phyloP scores from a whole-genome alignment of 2,329 filamentous ascomycete species.

The Parastagonospora avenae region DNA sequence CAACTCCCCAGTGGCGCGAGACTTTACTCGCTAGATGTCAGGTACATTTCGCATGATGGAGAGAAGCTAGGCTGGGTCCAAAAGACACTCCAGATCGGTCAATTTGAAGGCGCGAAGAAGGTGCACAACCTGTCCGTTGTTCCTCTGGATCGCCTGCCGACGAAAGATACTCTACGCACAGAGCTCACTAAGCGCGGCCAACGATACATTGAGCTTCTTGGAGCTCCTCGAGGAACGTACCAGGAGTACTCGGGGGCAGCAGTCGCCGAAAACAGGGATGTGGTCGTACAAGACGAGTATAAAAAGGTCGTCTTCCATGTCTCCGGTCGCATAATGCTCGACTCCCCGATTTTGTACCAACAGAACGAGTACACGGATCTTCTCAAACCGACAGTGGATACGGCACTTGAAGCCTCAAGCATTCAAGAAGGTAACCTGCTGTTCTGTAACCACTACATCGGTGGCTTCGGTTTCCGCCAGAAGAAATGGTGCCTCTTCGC shows the following conservation, averaged over 20 bases:
- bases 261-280: constrained; percentile 1
- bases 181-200: constrained; percentile 49
- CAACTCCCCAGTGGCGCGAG: constrained; percentile 1
- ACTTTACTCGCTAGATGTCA: constrained; percentile 4
- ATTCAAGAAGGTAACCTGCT: constrained; percentile 54
- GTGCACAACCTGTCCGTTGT: constrained; percentile 10
- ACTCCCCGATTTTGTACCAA: constrained; percentile 9
- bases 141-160: constrained; percentile 11
- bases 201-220: constrained; percentile 41
- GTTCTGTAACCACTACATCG: constrained; percentile 16
- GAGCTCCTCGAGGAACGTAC: constrained; percentile 6
- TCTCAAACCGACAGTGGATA: constrained; percentile 6
- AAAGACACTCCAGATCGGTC: constrained; percentile 3
- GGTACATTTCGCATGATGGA: constrained; percentile 14
- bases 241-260: constrained; percentile 11
- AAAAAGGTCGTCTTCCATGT: constrained; percentile 4
- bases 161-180: constrained; percentile 3
- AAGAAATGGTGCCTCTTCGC: constrained; percentile 28
- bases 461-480: constrained; percentile 20
- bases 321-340: constrained; percentile 17
- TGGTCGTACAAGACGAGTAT: constrained; percentile 3
- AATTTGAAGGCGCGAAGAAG: constrained; percentile 16
- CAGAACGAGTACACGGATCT: constrained; percentile 16
- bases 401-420: constrained; percentile 38
- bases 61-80: constrained; percentile 12